These are phyloP conservation scores for Fulvia fulva DNA, from an alignment of 2,329 filamentous ascomycete genomes.

Conservation along the genomic window DNA sequence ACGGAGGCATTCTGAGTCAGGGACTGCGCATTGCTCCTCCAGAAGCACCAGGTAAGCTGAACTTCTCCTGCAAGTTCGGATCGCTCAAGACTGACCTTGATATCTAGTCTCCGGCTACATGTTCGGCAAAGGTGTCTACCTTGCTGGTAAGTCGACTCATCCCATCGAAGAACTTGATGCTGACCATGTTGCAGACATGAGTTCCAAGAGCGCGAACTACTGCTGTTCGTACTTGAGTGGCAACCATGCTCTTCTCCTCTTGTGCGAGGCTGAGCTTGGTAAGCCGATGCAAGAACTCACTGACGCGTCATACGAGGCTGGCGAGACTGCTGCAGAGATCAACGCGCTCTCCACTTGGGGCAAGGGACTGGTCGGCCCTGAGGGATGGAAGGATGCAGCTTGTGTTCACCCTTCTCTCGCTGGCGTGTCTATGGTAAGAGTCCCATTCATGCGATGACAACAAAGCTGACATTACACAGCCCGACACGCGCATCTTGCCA, in stretches of 20 bases:
- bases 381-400: slow-evolving; percentile 70
- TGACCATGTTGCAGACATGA: slow-evolving; percentile 54
- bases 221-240: slow-evolving; percentile 49
- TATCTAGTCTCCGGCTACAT: slow-evolving; percentile 43
- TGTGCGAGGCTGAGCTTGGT: slow-evolving; percentile 82
- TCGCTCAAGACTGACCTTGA: neutral
- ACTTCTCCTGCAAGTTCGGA: slow-evolving; percentile 56
- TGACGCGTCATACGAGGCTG: slow-evolving; percentile 58
- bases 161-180: neutral
- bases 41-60: slow-evolving; percentile 65
- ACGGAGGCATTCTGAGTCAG: slow-evolving; percentile 79
- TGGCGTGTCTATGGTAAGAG: slow-evolving; percentile 68
- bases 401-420: slow-evolving; percentile 61
- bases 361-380: slow-evolving; percentile 61
- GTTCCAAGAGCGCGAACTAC: slow-evolving; percentile 76
- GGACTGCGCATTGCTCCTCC: slow-evolving; percentile 86
- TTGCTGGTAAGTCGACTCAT: slow-evolving; percentile 67
- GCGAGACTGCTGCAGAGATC: slow-evolving; percentile 55
- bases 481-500: slow-evolving; percentile 21
- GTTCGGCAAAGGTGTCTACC: slow-evolving; percentile 87
- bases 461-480: slow-evolving; percentile 9
- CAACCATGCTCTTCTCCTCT: slow-evolving; percentile 68
- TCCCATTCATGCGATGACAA: slow-evolving; percentile 9
- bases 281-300: slow-evolving; percentile 65
- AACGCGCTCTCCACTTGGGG: slow-evolving; percentile 68